These are phyloP conservation scores for Claviceps fusiformis DNA, from an alignment of 2,329 filamentous ascomycete genomes.

Conservation along the genomic window DNA sequence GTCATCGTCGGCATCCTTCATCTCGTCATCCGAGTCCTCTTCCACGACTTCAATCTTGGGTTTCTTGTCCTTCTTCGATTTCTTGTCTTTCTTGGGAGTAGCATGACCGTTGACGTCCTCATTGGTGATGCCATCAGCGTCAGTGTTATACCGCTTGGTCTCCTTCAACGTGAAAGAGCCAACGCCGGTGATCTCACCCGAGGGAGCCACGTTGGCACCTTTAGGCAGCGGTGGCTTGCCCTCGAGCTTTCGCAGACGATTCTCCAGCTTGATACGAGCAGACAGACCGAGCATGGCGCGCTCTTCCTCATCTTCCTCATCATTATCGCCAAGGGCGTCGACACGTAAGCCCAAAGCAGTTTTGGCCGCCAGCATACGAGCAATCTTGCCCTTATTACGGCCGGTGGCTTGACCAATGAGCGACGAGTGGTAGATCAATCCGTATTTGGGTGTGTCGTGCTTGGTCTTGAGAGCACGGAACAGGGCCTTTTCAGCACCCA, in stretches of 20 bases:
- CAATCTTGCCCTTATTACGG: constrained; percentile 99
- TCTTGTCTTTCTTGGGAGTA: constrained; percentile 25
- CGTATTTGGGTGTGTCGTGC: constrained; percentile 97
- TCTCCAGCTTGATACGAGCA: constrained; percentile 60
- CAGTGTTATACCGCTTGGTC: constrained; percentile 83
- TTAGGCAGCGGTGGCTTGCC: constrained; percentile 76
- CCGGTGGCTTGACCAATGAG: constrained; percentile 94
- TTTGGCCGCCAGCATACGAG: constrained; percentile 89
- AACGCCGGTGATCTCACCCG: constrained; percentile 48
- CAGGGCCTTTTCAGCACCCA: constrained; percentile 95
- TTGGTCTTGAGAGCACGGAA: constrained; percentile 98
- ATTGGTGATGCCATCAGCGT: constrained; percentile 71
- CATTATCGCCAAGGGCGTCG: constrained; percentile 52
- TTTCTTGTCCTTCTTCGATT: constrained; percentile 30
- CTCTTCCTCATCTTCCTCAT: constrained; percentile 76
- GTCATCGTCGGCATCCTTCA: constrained; percentile 29
- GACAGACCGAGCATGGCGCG: constrained; percentile 67
- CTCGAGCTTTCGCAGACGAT: constrained; percentile 64
- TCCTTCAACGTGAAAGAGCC: constrained; percentile 89
- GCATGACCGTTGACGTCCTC: constrained; percentile 31
- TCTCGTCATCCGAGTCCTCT: constrained; percentile 29
- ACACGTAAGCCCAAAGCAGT: constrained; percentile 85
- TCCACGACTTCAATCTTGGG: constrained; percentile 26
- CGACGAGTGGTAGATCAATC: constrained; percentile 83
- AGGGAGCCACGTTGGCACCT: constrained; percentile 61